A percentile compares a stretch with the other conserved stretches of the same genome.
Evolutionary conservation across 768 basidiomycete genomes (phyloP).

Genomic region (Daedaleopsis nitida): DNA sequence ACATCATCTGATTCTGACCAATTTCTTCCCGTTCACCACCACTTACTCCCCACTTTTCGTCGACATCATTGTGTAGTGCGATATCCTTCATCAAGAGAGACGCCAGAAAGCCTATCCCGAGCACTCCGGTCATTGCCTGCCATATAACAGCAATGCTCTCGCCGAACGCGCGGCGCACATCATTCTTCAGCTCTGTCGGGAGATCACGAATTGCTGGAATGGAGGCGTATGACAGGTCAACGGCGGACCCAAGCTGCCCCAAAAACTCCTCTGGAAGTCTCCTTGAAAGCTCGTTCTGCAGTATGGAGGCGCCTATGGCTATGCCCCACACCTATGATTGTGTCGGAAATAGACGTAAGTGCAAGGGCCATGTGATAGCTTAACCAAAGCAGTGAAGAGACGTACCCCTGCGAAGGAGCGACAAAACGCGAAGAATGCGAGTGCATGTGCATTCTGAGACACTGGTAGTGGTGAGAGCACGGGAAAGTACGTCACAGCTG

Average conservation of each 20-base stretch:
- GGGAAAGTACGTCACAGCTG: constrained; percentile 23
- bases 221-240: constrained; percentile 37
- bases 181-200: constrained; percentile 22
- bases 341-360: background rate
- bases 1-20: too few relatives aligned
- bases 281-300: constrained; percentile 39
- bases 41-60: background rate
- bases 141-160: constrained; percentile 34
- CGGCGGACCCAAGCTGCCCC: constrained; percentile 26
- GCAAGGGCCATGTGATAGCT: background rate
- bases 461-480: constrained; percentile 27
- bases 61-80: constrained; percentile 23
- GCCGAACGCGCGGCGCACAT: constrained; percentile 36
- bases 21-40: too few relatives aligned
- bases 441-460: constrained; percentile 34
- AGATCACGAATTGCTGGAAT: constrained; percentile 34
- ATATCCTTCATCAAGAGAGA: constrained; percentile 31
- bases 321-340: constrained; percentile 37
- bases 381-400: background rate
- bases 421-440: constrained; percentile 33
- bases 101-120: constrained; percentile 30
- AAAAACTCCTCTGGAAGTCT: constrained; percentile 34
- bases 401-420: constrained; percentile 27
- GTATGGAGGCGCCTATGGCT: constrained; percentile 37
- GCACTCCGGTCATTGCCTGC: constrained; percentile 33